A percentile compares a stretch with the other conserved stretches of the same genome.
phyloP scores from a whole-genome alignment of 345 rosid species.

The Brassica carinata region DNA sequence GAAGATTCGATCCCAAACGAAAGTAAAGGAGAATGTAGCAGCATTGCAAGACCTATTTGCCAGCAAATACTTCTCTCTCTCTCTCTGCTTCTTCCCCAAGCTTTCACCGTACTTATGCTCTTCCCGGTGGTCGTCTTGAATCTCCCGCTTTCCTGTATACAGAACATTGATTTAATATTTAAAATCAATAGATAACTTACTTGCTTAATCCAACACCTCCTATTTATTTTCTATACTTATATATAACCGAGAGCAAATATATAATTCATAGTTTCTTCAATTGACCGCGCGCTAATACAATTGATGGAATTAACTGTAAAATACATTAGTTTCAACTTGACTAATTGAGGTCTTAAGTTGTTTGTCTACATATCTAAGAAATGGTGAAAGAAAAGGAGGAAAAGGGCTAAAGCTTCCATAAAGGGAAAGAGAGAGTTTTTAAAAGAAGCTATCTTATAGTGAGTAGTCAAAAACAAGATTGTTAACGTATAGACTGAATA shows the following conservation, averaged over 20 bases:
- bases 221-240: background rate
- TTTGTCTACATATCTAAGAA: conserved; percentile 9
- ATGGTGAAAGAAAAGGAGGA: background rate
- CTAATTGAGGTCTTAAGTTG: background rate
- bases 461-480: conserved; percentile 24
- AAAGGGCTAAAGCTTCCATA: conserved; percentile 36
- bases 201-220: background rate
- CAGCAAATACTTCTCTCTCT: conserved; percentile 5
- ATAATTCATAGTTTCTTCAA: background rate
- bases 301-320: background rate
- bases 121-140: conserved; percentile 38
- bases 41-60: conserved; percentile 33
- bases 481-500: conserved; percentile 33
- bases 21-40: conserved; percentile 40
- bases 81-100: background rate
- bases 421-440: conserved; percentile 21
- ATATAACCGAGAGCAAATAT: background rate
- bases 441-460: conserved; percentile 26
- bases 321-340: background rate
- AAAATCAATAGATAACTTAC: background rate
- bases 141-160: conserved; percentile 38
- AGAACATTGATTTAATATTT: background rate
- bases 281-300: background rate
- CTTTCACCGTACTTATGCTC: conserved; percentile 26
- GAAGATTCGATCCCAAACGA: conserved; percentile 37